Percentiles rank a stretch among this genome's conserved stretches.
These are phyloP conservation scores for Scalesia atractyloides DNA, from an alignment of 129 eudicot genomes.

Conservation along the genomic window DNA sequence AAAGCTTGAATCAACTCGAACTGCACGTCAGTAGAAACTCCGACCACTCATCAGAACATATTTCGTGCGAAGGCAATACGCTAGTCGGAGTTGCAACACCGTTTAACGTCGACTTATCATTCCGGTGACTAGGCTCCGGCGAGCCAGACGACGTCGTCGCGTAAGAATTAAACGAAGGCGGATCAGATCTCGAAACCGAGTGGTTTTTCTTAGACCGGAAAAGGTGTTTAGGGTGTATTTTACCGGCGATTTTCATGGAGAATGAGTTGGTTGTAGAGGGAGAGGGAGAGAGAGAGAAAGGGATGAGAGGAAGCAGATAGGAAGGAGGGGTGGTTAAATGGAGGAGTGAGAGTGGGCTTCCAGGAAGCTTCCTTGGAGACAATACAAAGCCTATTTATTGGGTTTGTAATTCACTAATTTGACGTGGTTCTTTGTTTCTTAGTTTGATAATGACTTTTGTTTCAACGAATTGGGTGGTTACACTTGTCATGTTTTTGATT, in stretches of 20 bases:
- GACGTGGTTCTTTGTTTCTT: conserved; percentile 14
- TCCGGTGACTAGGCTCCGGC: conserved; percentile 24
- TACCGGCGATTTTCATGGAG: conserved; percentile 44
- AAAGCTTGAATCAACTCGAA: conserved; percentile 59
- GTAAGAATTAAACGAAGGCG: conserved; percentile 48
- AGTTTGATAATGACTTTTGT: background rate
- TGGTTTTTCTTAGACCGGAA: conserved; percentile 43
- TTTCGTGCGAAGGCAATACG: conserved; percentile 42
- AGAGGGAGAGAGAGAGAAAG: background rate
- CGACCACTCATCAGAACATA: conserved; percentile 40
- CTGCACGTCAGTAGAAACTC: conserved; percentile 36
- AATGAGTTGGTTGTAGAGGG: background rate
- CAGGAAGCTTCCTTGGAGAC: conserved; percentile 55
- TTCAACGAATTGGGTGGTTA: background rate
- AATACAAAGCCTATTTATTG: conserved; percentile 23
- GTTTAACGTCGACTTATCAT: background rate
- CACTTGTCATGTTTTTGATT: background rate
- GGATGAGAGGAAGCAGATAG: conserved; percentile 36
- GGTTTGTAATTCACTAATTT: background rate
- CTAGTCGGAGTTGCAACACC: conserved; percentile 55
- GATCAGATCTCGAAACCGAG: conserved; percentile 54
- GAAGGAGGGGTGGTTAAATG: conserved; percentile 56
- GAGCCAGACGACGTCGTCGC: conserved; percentile 49
- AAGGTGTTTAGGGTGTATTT: conserved; percentile 43
- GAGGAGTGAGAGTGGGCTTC: conserved; percentile 64